Evolutionary conservation across 495 filamentous ascomycete genomes (phyloP).

Genomic region (Penicillium lividum): DNA sequence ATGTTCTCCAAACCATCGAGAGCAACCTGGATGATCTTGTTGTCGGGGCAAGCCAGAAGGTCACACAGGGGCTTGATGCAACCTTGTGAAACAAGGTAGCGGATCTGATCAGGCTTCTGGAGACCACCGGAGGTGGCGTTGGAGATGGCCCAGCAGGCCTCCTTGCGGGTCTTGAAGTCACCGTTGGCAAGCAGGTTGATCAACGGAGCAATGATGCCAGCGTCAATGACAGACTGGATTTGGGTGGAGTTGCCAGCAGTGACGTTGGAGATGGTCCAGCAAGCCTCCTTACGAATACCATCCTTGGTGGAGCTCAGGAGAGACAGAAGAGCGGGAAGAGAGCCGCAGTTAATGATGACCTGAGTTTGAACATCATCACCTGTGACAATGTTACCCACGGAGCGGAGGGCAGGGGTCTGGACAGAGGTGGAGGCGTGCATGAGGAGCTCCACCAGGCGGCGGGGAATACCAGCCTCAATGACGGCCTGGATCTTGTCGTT

Average conservation of each 20-base stretch:
- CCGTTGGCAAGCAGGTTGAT: conserved; percentile 95
- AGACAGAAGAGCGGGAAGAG: conserved; percentile 85
- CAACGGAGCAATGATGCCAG: conserved; percentile 92
- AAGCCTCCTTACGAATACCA: conserved; percentile 98
- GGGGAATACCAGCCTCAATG: conserved; percentile 96
- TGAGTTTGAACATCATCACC: conserved; percentile 99
- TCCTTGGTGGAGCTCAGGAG: conserved; percentile 96
- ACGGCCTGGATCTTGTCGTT: conserved; percentile 99
- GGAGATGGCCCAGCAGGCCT: conserved; percentile 99
- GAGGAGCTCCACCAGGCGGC: conserved; percentile 92
- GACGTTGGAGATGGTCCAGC: conserved; percentile 99
- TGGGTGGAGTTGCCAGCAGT: conserved; percentile 97
- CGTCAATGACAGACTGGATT: conserved; percentile 96
- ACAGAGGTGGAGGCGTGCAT: conserved; percentile 99
- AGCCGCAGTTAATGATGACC: conserved; percentile 98
- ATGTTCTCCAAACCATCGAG: conserved; percentile 99
- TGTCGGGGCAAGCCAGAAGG: conserved; percentile 93
- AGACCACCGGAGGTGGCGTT: conserved; percentile 98
- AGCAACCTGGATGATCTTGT: conserved; percentile 99
- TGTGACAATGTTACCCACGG: conserved; percentile 98
- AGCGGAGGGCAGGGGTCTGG: conserved; percentile 94
- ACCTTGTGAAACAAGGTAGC: conserved; percentile 87
- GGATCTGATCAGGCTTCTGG: conserved; percentile 97
- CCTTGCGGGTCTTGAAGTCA: conserved; percentile 99
- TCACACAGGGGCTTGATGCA: conserved; percentile 99